Evolutionary conservation across 768 basidiomycete genomes (phyloP), one percentile per base, ranked within the genome.

Genomic region (Agaricus blazei): DNA sequence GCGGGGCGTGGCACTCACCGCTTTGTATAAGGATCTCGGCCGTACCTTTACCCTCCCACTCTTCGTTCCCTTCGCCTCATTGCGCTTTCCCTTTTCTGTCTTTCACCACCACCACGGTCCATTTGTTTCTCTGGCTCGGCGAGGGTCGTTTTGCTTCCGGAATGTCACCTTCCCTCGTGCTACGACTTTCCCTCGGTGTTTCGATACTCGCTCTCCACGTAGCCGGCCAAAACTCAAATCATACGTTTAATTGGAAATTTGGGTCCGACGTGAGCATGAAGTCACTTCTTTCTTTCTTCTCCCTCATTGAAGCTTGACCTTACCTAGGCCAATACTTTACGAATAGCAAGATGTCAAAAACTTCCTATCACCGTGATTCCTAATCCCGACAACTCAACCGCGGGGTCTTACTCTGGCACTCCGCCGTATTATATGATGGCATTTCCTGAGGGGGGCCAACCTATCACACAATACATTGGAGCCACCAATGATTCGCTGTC

Each of bases 381-480:
- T 48, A 11, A 55, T 36, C 54, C 19, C 14, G n/a, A 44, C 11
- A 56, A 56, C 44, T 28, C 48, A 15, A 56, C 54, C n/a, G 54
- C 54, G 6, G 54, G 54, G 9, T 50, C 44, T 43, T 56, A 26
- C 12, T 64, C 49, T 51, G 67, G 65, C 2, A 51, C 61, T 9
- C 68, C 71, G 4, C 76, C 75, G 2, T 80, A 73, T 55, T 72
- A 72, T 57, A 65, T 79, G 65, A 65, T 79, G 12, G 72, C 75
- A 1, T 71, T 75, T 44, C 70, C 73, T 43, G 59, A 68, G 11
- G 70, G 65, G 14, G 73, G 72, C 14, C 65, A 64, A 5, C 68
- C 70, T 0, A 71, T 69, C 7, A 70, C 70, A 9, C 65, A 65
- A 1, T 52, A 68, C 38, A 59, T 77, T 19, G 79, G 75, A 11